A percentile compares a stretch with the other conserved stretches of the same genome.
Evolutionary conservation across 73 alveolate genomes (phyloP).

Genomic region (Tetrahymena malaccensis): DNA sequence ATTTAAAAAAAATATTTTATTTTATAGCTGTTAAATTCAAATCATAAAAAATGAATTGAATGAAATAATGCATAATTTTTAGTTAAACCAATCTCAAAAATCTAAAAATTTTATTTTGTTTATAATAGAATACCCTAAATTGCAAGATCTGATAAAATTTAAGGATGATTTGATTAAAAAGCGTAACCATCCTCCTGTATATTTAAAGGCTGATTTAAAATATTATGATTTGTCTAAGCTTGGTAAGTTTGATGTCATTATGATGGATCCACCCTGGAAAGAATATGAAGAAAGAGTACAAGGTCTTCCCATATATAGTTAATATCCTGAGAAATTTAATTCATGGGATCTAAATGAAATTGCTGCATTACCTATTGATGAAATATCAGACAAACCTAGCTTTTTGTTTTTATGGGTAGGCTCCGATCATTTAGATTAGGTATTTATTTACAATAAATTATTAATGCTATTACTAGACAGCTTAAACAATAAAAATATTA

Average conservation of each 20-base stretch:
- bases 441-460: neutral
- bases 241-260: constrained; percentile 92
- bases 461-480: constrained; percentile 8
- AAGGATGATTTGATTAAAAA: constrained; percentile 68
- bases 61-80: too few relatives aligned
- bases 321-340: constrained; percentile 36
- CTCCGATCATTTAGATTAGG: constrained; percentile 49
- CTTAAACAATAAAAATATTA: neutral
- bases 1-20: neutral
- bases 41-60: neutral
- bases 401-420: constrained; percentile 85
- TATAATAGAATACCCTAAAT: constrained; percentile 60
- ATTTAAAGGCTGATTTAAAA: constrained; percentile 74
- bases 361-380: constrained; percentile 66
- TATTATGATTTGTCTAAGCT: constrained; percentile 63
- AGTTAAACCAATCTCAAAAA: too few relatives aligned
- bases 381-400: constrained; percentile 78
- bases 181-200: constrained; percentile 74
- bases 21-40: neutral
- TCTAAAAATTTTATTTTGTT: neutral
- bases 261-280: constrained; percentile 93
- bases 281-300: constrained; percentile 49
- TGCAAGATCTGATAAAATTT: constrained; percentile 64
- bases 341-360: constrained; percentile 94
- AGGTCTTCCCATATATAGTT: constrained; percentile 7